Conservation (phyloP, 495 filamentous ascomycete species). For the Aspergillus hancockii region DNA sequence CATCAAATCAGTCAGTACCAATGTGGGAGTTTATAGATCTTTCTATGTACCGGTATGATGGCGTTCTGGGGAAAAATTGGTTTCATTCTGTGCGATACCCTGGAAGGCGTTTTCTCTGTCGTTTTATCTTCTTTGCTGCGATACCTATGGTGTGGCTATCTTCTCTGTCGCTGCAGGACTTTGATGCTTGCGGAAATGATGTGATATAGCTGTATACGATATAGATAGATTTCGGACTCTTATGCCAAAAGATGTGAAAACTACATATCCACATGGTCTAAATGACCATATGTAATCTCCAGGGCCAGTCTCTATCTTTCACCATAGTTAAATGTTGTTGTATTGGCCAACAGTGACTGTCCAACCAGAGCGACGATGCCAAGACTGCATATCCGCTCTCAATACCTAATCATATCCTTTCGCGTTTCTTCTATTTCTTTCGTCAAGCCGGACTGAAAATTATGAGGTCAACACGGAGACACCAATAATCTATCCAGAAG, state of each 20-base stretch:
- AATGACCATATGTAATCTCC: no score
- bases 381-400: background rate
- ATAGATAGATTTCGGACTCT: no score
- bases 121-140: background rate
- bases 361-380: background rate
- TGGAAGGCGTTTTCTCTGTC: background rate
- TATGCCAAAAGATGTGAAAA: no score
- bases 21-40: background rate
- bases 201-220: no score
- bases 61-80: background rate
- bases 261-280: no score
- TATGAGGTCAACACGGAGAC: no score
- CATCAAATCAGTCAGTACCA: constrained; percentile 18
- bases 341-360: no score
- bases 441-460: background rate
- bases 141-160: constrained; percentile 1
- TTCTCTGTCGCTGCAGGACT: background rate
- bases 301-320: no score
- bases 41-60: constrained; percentile 1
- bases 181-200: no score
- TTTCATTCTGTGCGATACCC: constrained; percentile 1
- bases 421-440: background rate
- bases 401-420: background rate
- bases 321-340: no score
- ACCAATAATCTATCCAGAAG: no score